Evolutionary conservation across 2,329 filamentous ascomycete species (phyloP), one percentile per base, ranked within the genome.

Genomic region (Cladosporium sphaerospermum): DNA sequence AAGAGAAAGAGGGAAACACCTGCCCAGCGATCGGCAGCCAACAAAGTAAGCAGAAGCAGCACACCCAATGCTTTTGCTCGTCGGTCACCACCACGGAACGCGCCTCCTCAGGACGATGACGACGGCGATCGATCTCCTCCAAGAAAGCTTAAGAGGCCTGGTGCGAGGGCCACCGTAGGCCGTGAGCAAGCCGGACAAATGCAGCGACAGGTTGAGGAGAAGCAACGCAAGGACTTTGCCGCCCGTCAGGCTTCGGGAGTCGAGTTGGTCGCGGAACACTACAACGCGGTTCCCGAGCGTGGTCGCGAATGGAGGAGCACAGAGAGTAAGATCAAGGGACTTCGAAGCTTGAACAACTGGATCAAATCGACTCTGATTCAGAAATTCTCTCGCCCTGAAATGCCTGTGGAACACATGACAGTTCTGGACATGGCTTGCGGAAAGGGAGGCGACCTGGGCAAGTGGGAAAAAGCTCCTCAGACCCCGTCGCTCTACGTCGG

Each of bases 301-400:
- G 93, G 93, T 10, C 83, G 92, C 51, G 90, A 96, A 65, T 99
- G 93, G 92, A 83, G 93, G 46, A 89, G 87, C 68, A 95, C 89
- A 6, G 90, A 95, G 64, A 95, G 88, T 70, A 86, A 88, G 64
- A 99, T 99, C 75, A 96, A 95, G 73, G 93, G 93, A 0, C 75
- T 99, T 50, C 83, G 93, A 50, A 89, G 87, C 61, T 93, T 96
- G 77, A 99, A 99, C 75, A 99, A 99, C 71, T 99, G 93, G 93
- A 82, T 99, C 73, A 99, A 99, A 77, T 96, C 89, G 67, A 92
- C 88, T 46, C 82, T 97, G 61, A 97, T 99, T 61, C 91, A 97
- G 68, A 96, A 96, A 68, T 97, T 96, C 73, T 89, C 89, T 3
- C 62, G 62, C 4, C 71, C 72, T 45, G 72, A 75, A 33, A 57